Percentiles rank a stretch among this genome's conserved stretches.
phyloP scores from a whole-genome alignment of 768 basidiomycete species.

The Kockovaella imperatae region DNA sequence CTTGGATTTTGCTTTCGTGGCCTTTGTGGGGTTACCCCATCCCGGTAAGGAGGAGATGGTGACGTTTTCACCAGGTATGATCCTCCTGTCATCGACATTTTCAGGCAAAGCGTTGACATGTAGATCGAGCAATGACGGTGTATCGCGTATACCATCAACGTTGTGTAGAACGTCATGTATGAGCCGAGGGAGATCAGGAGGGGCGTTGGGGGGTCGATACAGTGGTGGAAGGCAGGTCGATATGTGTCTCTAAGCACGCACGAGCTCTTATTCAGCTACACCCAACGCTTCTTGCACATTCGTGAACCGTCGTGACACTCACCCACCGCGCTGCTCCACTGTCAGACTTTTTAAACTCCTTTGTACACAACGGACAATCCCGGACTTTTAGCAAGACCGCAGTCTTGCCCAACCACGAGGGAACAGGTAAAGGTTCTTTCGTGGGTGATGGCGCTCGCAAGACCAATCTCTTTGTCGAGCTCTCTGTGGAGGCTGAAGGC shows the following conservation, averaged over 20 bases:
- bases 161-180: constrained; percentile 19
- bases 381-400: constrained; percentile 11
- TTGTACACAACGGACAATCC: constrained; percentile 23
- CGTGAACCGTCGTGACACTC: constrained; percentile 1
- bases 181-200: constrained; percentile 24
- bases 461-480: too few relatives aligned
- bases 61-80: background rate
- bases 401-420: constrained; percentile 24
- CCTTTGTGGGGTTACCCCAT: background rate
- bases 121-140: constrained; percentile 24
- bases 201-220: constrained; percentile 29
- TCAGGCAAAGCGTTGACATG: constrained; percentile 11
- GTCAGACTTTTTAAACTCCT: constrained; percentile 24
- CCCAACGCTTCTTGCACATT: background rate
- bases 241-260: constrained; percentile 23
- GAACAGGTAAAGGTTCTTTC: constrained; percentile 18
- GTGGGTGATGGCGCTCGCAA: too few relatives aligned
- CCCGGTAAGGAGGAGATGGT: too few relatives aligned
- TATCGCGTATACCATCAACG: constrained; percentile 2
- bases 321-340: constrained; percentile 32
- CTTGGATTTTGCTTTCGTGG: background rate
- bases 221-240: constrained; percentile 29
- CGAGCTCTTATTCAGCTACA: background rate
- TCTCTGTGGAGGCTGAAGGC: too few relatives aligned
- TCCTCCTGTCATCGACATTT: background rate